phyloP scores from a whole-genome alignment of 139 green algal species.

The Volvox africanus region DNA sequence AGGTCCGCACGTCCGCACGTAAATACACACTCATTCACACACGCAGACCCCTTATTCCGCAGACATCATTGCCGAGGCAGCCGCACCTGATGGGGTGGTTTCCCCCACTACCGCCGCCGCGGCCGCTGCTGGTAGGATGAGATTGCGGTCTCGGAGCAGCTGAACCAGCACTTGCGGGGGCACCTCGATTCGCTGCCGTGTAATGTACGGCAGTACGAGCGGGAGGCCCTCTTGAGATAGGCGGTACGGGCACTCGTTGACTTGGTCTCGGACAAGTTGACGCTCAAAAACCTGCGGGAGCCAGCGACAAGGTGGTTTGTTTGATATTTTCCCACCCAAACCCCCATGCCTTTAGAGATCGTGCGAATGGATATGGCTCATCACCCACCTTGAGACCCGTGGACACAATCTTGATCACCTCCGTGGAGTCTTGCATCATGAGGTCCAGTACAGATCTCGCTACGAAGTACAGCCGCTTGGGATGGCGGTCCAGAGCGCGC shows the following conservation, averaged over 20 bases:
- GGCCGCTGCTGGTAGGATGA: conserved; percentile 29
- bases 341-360: no score
- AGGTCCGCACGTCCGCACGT: no score
- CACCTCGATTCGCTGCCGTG: conserved; percentile 68
- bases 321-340: no score
- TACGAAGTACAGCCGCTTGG: conserved; percentile 82
- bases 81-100: background rate
- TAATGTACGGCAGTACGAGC: conserved; percentile 85
- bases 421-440: conserved; percentile 78
- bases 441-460: conserved; percentile 63
- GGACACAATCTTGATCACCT: conserved; percentile 83
- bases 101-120: background rate
- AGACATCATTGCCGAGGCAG: no score
- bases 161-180: conserved; percentile 16
- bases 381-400: conserved; percentile 84
- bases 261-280: conserved; percentile 73
- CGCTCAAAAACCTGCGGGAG: conserved; percentile 81
- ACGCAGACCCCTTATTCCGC: no score
- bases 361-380: no score
- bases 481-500: conserved; percentile 64
- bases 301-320: no score
- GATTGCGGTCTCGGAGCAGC: conserved; percentile 34
- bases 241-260: conserved; percentile 91
- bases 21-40: no score
- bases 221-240: conserved; percentile 91